phyloP scores from a whole-genome alignment of 306 rosid genomes.

The Ammopiptanthus mongolicus region DNA sequence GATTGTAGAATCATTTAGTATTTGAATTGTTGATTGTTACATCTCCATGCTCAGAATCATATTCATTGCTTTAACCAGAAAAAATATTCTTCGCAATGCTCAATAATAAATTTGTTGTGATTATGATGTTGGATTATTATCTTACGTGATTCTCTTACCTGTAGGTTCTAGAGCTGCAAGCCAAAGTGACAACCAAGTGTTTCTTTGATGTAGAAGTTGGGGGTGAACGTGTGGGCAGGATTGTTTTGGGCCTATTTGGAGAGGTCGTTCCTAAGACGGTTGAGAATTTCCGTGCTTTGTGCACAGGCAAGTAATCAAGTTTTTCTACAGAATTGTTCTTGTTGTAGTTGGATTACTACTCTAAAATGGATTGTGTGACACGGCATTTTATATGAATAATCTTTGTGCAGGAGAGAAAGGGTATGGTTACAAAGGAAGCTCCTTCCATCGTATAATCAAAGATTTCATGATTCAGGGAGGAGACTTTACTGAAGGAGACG shows the following conservation, averaged over 20 bases:
- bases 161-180: constrained; percentile 71
- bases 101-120: not conserved
- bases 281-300: constrained; percentile 83
- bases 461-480: constrained; percentile 99
- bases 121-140: constrained; percentile 9
- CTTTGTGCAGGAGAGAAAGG: constrained; percentile 81
- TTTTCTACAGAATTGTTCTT: constrained; percentile 8
- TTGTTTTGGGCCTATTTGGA: constrained; percentile 75
- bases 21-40: constrained; percentile 2
- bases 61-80: not conserved
- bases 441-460: constrained; percentile 87
- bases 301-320: constrained; percentile 58
- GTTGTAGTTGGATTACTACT: not conserved
- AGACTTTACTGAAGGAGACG: constrained; percentile 88
- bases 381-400: not conserved
- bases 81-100: not conserved
- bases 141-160: constrained; percentile 9
- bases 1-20: not conserved
- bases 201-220: constrained; percentile 82
- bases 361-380: constrained; percentile 4
- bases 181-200: constrained; percentile 68
- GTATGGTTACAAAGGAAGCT: constrained; percentile 85
- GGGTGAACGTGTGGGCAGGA: constrained; percentile 57
- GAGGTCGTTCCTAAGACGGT: constrained; percentile 74
- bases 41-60: not conserved